phyloP scores from a whole-genome alignment of 139 green algal genomes.

The Deuterostichococcus epilithicus region DNA sequence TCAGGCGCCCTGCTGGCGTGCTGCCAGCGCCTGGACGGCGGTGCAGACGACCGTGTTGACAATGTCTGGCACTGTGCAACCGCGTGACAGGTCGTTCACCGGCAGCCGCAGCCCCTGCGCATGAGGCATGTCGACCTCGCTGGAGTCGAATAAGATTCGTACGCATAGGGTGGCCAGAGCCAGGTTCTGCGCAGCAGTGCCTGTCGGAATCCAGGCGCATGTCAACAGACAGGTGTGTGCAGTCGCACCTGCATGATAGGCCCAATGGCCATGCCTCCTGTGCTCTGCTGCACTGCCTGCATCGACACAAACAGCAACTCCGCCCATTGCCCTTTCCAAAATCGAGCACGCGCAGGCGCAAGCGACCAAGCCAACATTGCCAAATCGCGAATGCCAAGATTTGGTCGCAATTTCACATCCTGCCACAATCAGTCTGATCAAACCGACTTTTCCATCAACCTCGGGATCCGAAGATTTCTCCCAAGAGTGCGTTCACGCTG shows the following conservation, averaged over 20 bases:
- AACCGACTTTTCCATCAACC: too few species aligned
- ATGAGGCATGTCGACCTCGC: constrained; percentile 18
- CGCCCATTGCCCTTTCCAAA: too few species aligned
- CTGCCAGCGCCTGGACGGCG: constrained; percentile 58
- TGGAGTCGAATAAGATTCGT: too few species aligned
- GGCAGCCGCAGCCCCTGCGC: constrained; percentile 80
- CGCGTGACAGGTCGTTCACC: constrained; percentile 87
- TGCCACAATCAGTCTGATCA: too few species aligned
- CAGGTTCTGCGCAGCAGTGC: neutral
- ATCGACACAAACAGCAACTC: neutral
- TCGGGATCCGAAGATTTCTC: too few species aligned
- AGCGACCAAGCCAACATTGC: too few species aligned
- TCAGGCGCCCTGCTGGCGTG: constrained; percentile 2
- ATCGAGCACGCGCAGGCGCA: too few species aligned
- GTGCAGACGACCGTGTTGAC: constrained; percentile 86
- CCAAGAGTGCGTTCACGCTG: too few species aligned
- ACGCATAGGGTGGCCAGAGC: neutral
- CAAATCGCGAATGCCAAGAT: too few species aligned
- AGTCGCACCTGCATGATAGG: constrained; percentile 86
- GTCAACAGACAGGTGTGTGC: too few species aligned
- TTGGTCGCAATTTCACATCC: too few species aligned
- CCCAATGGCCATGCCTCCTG: constrained; percentile 77
- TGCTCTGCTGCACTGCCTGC: constrained; percentile 63
- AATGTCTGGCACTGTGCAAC: constrained; percentile 89
- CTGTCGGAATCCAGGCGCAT: too few species aligned